These are phyloP conservation scores for Pseudogymnoascus pannorum DNA, from an alignment of 2,329 filamentous ascomycete species.

Conservation along the genomic window DNA sequence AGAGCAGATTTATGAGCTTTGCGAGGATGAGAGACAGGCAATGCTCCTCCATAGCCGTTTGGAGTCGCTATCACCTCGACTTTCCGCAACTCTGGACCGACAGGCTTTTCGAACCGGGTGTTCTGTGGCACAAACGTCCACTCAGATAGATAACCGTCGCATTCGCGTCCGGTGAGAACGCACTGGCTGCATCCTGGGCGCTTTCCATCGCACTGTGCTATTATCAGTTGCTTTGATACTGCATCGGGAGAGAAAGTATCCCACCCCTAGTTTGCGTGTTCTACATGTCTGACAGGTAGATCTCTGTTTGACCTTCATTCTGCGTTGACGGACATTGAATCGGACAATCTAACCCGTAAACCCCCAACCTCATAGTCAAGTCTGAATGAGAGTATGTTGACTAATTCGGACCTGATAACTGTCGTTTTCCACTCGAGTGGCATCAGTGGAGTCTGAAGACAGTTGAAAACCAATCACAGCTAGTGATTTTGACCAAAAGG, in stretches of 20 bases:
- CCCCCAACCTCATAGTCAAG: not conserved
- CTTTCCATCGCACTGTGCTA: slow-evolving; percentile 23
- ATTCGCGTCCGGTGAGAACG: slow-evolving; percentile 18
- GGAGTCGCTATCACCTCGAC: not conserved
- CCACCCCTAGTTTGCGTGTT: not conserved
- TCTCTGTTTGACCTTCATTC: not conserved
- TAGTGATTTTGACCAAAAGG: not conserved
- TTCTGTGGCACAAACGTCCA: slow-evolving; percentile 20
- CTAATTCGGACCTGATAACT: not conserved
- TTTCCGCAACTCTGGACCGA: not conserved
- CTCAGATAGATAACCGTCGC: slow-evolving; percentile 21
- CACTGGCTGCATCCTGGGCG: slow-evolving; percentile 24
- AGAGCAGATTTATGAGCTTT: not conserved
- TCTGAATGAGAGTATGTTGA: not conserved
- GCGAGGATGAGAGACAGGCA: not conserved
- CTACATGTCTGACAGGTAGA: not conserved
- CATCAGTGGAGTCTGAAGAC: not conserved
- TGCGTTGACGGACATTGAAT: not conserved
- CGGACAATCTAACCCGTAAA: not conserved
- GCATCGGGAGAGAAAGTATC: not conserved
- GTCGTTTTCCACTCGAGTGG: no score
- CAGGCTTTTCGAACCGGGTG: not conserved
- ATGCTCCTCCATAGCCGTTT: not conserved
- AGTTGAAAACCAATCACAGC: not conserved
- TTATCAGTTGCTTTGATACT: slow-evolving; percentile 11